Conservation (phyloP, 352 stramenopile species). For the Globisporangium cystogenes region DNA sequence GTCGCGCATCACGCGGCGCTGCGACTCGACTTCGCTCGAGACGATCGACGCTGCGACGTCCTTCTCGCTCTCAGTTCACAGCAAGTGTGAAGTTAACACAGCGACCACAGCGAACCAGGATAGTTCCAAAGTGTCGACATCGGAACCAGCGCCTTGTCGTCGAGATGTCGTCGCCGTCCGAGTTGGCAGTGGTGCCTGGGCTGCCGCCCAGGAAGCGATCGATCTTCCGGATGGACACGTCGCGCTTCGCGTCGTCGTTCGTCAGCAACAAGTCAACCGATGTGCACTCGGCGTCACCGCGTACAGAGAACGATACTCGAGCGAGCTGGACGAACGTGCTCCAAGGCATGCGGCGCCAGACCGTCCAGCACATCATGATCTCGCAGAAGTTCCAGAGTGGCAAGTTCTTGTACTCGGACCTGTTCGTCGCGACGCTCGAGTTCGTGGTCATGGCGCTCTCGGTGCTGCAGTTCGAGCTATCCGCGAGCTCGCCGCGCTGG, state of each 20-base stretch:
- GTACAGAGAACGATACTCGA: background rate
- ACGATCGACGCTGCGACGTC: constrained; percentile 41
- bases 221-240: constrained; percentile 1
- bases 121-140: no score
- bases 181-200: no score
- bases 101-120: no score
- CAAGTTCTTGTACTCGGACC: background rate
- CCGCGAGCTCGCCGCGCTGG: constrained; percentile 4
- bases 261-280: constrained; percentile 6
- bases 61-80: no score
- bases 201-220: background rate
- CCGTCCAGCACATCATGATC: constrained; percentile 4
- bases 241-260: background rate
- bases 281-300: background rate
- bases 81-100: no score
- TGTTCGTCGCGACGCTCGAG: constrained; percentile 3
- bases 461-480: constrained; percentile 10
- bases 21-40: constrained; percentile 52
- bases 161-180: no score
- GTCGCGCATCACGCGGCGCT: constrained; percentile 62
- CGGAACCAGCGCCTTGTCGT: no score
- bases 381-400: constrained; percentile 1
- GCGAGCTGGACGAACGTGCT: constrained; percentile 3
- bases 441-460: constrained; percentile 5
- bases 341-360: background rate